Base-by-base conservation (phyloP, 768 basidiomycete species). In the Termitomyces sp. region DNA sequence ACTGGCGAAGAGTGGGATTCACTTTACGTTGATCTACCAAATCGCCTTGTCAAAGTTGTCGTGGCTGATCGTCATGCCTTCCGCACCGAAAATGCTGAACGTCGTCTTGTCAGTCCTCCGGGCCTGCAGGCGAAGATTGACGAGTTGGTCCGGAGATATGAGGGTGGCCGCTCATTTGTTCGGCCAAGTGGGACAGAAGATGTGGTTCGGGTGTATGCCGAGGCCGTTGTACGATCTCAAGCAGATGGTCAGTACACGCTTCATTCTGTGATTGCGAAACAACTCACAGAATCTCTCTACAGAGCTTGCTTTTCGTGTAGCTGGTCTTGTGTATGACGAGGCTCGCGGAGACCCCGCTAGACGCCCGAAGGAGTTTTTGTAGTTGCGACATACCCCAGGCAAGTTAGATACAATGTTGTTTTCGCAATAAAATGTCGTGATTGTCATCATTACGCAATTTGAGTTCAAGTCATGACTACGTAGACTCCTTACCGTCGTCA, bases 131-230 rank as follows among this genome's bases (percentile, higher is more conserved):
- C 69, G 11, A 86, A 82, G 69, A 86, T 99, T 49, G 89, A 98
- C 58, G 88, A 86, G 27, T 78, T 93, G 37, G 86, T 91, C 30
- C 76, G 78, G 55, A 84, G 84, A 66, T 90, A 88, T 65, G 85
- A 88, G 45, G 85, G 84, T 17, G 97, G 97, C 1, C 83, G 97
- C 41, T 84, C 91, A 27, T 99, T 99, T 66, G 97, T 98, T 17
- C 73, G 97, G 56, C 97, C 97, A 2, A 96, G 94, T 70, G 97
- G 97, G 9, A 99, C 97, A 23, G 97, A 99, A 70, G 95, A 99
- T 66, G 95, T 96, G 25, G 97, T 99, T 6, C 81, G 97, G 57
- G 94, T 99, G 16, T 99, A 98, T 67, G 97, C 95, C 1, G 97
- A 99, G 70, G 96, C 97, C 1, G 77, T 76, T 45, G 73, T 83